phyloP scores from a whole-genome alignment of 176 grass and related monocot species.

The Oryza brachyantha region DNA sequence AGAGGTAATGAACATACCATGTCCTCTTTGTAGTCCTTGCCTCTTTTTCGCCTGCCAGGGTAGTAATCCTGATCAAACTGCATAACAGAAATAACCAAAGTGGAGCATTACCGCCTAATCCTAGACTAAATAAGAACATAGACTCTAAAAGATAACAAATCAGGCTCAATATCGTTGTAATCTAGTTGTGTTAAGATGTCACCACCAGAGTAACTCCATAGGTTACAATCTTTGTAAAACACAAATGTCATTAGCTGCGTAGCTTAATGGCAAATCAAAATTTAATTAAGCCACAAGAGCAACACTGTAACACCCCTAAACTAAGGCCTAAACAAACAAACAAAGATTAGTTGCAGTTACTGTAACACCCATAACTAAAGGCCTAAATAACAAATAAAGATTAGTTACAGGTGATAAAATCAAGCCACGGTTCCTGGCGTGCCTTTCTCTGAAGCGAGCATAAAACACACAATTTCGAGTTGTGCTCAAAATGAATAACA shows the following conservation, averaged over 20 bases:
- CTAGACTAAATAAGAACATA: conserved; percentile 6
- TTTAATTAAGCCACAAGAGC: no score
- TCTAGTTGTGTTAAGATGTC: background rate
- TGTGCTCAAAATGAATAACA: background rate
- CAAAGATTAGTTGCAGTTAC: background rate
- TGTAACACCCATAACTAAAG: background rate
- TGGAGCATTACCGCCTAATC: background rate
- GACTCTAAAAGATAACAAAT: background rate
- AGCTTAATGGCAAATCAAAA: no score
- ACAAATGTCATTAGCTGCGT: no score
- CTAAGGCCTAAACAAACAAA: conserved; percentile 1
- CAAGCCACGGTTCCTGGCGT: background rate
- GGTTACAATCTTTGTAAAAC: no score
- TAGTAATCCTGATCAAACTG: conserved; percentile 98
- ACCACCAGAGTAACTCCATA: no score
- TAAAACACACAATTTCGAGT: background rate
- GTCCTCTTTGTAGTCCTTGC: conserved; percentile 86
- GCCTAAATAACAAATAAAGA: conserved; percentile 2
- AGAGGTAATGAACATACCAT: conserved; percentile 67
- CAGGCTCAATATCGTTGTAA: background rate
- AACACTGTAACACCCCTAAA: no score
- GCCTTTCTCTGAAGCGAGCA: background rate
- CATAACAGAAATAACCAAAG: conserved; percentile 36
- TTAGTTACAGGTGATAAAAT: background rate
- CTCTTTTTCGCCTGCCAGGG: conserved; percentile 95